phyloP scores from a whole-genome alignment of 163 green algal species.

The Prototheca cutis region DNA sequence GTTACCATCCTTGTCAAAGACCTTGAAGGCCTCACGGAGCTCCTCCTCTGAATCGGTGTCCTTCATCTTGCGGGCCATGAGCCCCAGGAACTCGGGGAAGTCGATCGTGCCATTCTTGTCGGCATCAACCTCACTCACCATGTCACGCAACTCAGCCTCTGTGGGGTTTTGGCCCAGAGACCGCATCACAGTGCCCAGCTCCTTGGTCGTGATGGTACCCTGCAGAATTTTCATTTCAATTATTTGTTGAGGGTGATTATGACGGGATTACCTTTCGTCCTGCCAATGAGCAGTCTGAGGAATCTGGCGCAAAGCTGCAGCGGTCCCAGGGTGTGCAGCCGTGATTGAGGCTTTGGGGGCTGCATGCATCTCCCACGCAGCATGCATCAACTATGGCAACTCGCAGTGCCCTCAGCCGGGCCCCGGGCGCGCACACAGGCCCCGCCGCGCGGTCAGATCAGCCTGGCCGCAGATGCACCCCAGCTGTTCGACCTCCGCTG shows the following conservation, averaged over 20 bases:
- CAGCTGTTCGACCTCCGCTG: background rate
- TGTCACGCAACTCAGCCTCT: slow-evolving; percentile 97
- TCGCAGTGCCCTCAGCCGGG: too few species aligned
- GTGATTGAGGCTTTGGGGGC: too few species aligned
- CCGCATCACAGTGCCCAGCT: slow-evolving; percentile 98
- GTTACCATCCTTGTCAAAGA: slow-evolving; percentile 99
- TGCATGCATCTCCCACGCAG: too few species aligned
- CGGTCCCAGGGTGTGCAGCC: too few species aligned
- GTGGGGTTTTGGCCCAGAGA: slow-evolving; percentile 98
- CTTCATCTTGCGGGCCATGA: slow-evolving; percentile 96
- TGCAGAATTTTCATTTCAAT: too few species aligned
- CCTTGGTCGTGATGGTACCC: slow-evolving; percentile 93
- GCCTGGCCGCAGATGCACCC: background rate
- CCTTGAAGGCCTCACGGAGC: slow-evolving; percentile 97
- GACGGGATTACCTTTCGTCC: too few species aligned
- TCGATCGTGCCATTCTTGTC: slow-evolving; percentile 99
- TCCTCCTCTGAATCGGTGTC: slow-evolving; percentile 97
- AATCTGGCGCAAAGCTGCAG: too few species aligned
- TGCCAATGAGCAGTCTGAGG: too few species aligned
- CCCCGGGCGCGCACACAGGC: too few species aligned
- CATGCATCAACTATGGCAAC: too few species aligned
- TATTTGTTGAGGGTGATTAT: too few species aligned
- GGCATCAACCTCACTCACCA: slow-evolving; percentile 97
- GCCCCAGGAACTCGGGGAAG: slow-evolving; percentile 96
- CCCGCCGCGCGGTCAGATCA: background rate